These are phyloP conservation scores for Trichoderma polysporum DNA, from an alignment of 2,329 filamentous ascomycete species.

Conservation along the genomic window DNA sequence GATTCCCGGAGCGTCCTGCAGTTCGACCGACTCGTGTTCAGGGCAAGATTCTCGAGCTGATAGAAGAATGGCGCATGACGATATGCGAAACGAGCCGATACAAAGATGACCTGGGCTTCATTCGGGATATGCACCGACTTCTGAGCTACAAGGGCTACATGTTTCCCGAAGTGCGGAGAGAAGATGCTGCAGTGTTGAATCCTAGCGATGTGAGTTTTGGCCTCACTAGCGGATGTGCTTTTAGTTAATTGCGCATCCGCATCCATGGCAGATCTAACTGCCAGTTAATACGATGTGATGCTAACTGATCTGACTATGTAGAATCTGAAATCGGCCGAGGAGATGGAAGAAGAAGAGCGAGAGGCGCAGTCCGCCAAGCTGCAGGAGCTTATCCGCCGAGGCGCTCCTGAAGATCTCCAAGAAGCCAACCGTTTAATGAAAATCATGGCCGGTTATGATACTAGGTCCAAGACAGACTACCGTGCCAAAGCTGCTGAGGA, in stretches of 20 bases:
- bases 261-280: background rate
- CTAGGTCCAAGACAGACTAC: slow-evolving; percentile 93
- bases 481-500: slow-evolving; percentile 96
- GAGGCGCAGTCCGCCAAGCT: slow-evolving; percentile 97
- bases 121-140: slow-evolving; percentile 94
- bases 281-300: background rate
- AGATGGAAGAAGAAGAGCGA: slow-evolving; percentile 96
- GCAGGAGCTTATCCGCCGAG: slow-evolving; percentile 91
- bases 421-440: slow-evolving; percentile 99
- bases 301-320: slow-evolving; percentile 37
- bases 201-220: slow-evolving; percentile 79
- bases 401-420: slow-evolving; percentile 87
- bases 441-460: slow-evolving; percentile 97
- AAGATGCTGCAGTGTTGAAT: slow-evolving; percentile 95
- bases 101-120: slow-evolving; percentile 94
- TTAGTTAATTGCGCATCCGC: background rate
- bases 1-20: slow-evolving; percentile 92
- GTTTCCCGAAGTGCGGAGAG: slow-evolving; percentile 86
- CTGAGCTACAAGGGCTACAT: slow-evolving; percentile 96
- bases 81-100: slow-evolving; percentile 98
- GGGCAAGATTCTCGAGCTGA: slow-evolving; percentile 87
- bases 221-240: slow-evolving; percentile 14
- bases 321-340: slow-evolving; percentile 94
- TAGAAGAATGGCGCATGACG: slow-evolving; percentile 97
- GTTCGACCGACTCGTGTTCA: slow-evolving; percentile 84